Base-by-base conservation (phyloP, 257 asterid genomes). In the Solanum bukasovii region DNA sequence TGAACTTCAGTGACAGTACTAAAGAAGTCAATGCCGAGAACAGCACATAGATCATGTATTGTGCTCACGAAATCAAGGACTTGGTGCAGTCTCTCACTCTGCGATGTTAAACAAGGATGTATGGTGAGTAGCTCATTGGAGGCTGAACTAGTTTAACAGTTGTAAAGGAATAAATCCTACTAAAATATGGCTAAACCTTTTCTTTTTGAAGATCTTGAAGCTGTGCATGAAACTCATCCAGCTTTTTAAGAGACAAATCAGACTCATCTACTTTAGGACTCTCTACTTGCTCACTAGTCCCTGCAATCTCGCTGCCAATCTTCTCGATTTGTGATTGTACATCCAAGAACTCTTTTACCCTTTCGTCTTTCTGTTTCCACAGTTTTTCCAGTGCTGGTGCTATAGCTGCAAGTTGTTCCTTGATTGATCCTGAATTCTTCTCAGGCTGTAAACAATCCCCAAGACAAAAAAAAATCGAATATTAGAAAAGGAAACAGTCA, bases 171-270 rank as follows among this genome's bases (percentile, higher is more conserved):
- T 74, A 72, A 33, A 56, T 25, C 63, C 61, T 16, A 37, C 85
- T 46, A 46, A 70, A 89, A 59, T 77, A 61, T 42, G 46, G 59
- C 37, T 89, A 83, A 86, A 95, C 99, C 95, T 97, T 97, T 91
- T 96, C 98, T 31, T 96, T 94, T 88, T 95, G 99, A 92, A 96
- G 99, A 88, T 95, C 98, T 91, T 96, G 96, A 85, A 97, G 98
- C 88, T 93, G 97, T 84, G 95, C 90, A 21, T 95, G 96, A 83
- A 94, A 96, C 86, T 92, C 98, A 81, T 93, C 96, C 86, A 97
- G 89, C 92, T 94, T 97, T 91, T 93, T 94, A 29, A 90, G 90
- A 90, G 98, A 94, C 35, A 97, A 92, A 90, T 97, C 99, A 14
- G 95, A 93, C 89, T 96, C 98, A 18, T 97, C 96, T 25, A 96